phyloP scores from a whole-genome alignment of 257 asterid genomes.

The Solanum boliviense region DNA sequence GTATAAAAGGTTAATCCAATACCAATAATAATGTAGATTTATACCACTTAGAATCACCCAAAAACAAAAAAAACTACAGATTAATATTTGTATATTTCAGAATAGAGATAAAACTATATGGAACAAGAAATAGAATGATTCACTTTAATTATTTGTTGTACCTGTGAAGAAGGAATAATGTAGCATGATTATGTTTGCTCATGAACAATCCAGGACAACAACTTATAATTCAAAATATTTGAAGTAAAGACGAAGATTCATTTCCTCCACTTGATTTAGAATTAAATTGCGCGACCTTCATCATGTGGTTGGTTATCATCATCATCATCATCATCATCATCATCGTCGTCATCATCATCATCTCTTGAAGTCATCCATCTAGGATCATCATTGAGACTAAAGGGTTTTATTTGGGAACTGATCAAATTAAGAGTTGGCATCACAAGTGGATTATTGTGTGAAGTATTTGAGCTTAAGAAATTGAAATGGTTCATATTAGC shows the following conservation, averaged over 20 bases:
- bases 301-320: background rate
- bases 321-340: background rate
- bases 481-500: slow-evolving; percentile 24
- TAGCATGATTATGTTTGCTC: background rate
- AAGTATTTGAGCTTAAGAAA: slow-evolving; percentile 6
- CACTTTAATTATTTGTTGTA: slow-evolving; percentile 4
- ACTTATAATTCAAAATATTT: background rate
- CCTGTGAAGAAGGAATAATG: background rate
- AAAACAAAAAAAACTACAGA: background rate
- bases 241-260: background rate
- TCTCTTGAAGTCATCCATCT: background rate
- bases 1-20: background rate
- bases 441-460: slow-evolving; percentile 24
- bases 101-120: background rate
- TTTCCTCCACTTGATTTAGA: background rate
- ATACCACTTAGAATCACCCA: background rate
- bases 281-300: background rate
- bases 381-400: background rate
- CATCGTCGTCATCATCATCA: background rate
- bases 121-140: background rate
- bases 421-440: slow-evolving; percentile 43
- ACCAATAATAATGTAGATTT: background rate
- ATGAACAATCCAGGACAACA: background rate
- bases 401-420: slow-evolving; percentile 12
- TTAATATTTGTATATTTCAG: background rate